These are phyloP conservation scores for Dissophora globulifera DNA, from an alignment of 192 early-diverging fungal species.

Conservation along the genomic window DNA sequence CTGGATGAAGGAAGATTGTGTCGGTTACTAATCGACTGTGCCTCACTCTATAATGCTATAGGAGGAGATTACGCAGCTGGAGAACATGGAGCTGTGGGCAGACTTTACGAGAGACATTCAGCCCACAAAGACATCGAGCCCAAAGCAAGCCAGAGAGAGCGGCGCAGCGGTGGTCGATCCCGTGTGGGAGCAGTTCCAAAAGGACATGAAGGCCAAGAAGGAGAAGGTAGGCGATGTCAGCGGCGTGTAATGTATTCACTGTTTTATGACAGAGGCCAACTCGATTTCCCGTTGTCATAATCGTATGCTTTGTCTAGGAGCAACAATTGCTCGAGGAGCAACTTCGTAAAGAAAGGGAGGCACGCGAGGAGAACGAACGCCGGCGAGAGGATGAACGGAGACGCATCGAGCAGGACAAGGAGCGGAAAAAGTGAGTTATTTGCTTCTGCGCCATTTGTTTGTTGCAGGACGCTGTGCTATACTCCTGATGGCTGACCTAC, in stretches of 20 bases:
- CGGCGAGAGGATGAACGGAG: slow-evolving; percentile 16
- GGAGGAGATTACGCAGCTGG: slow-evolving; percentile 24
- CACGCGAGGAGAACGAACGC: slow-evolving; percentile 32
- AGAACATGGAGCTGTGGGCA: slow-evolving; percentile 45
- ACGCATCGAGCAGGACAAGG: slow-evolving; percentile 21
- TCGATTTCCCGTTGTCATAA: too few species aligned
- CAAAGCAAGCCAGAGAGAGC: slow-evolving; percentile 2
- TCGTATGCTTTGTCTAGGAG: slow-evolving; percentile 14
- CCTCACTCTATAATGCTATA: not conserved
- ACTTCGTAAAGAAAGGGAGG: slow-evolving; percentile 23
- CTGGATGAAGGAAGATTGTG: too few species aligned
- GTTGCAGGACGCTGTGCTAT: not conserved
- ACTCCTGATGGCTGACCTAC: not conserved
- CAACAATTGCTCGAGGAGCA: slow-evolving; percentile 34
- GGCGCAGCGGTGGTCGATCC: slow-evolving; percentile 6
- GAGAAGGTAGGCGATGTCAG: too few species aligned
- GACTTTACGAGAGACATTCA: slow-evolving; percentile 24
- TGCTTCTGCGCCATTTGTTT: not conserved
- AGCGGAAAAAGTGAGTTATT: slow-evolving; percentile 23
- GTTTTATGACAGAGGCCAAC: too few species aligned
- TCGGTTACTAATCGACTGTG: too few species aligned
- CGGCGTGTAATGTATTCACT: too few species aligned
- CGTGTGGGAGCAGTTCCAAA: slow-evolving; percentile 36
- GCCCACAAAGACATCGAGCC: slow-evolving; percentile 10
- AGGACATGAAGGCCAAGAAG: slow-evolving; percentile 35